These are phyloP conservation scores for Podila minutissima DNA, from an alignment of 192 early-diverging fungal genomes.

Conservation along the genomic window DNA sequence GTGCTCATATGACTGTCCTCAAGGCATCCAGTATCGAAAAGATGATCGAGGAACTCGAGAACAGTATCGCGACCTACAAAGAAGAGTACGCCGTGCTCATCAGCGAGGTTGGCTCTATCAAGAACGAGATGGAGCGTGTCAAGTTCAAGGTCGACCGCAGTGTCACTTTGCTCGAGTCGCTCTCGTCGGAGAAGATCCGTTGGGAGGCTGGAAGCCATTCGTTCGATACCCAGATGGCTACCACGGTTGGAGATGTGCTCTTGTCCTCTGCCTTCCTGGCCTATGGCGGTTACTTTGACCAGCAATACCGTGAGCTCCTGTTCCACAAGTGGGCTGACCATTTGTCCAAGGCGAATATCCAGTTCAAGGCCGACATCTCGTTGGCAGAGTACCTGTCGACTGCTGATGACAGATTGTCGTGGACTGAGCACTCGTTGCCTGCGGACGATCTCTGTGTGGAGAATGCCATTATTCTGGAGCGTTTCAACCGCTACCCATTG, in stretches of 20 bases:
- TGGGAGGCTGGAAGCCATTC: conserved; percentile 92
- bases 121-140: conserved; percentile 93
- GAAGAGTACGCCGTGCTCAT: conserved; percentile 98
- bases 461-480: conserved; percentile 97
- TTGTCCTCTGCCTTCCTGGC: conserved; percentile 94
- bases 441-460: conserved; percentile 95
- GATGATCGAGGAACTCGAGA: conserved; percentile 87
- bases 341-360: conserved; percentile 70
- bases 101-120: conserved; percentile 89
- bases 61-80: conserved; percentile 91
- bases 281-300: conserved; percentile 98
- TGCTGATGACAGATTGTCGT: conserved; percentile 91
- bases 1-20: conserved; percentile 76
- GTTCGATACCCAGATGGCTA: conserved; percentile 97
- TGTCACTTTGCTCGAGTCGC: conserved; percentile 84
- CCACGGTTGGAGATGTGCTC: conserved; percentile 96
- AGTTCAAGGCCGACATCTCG: conserved; percentile 82
- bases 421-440: conserved; percentile 87
- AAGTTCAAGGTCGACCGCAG: conserved; percentile 94
- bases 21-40: conserved; percentile 78
- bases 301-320: conserved; percentile 89
- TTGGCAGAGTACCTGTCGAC: conserved; percentile 91
- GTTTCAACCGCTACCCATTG: conserved; percentile 96
- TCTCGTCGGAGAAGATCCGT: conserved; percentile 92
- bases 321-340: conserved; percentile 83